A percentile compares a stretch with the other conserved stretches of the same genome.
Evolutionary conservation across 306 rosid species (phyloP).

Genomic region (Prunus armeniaca): DNA sequence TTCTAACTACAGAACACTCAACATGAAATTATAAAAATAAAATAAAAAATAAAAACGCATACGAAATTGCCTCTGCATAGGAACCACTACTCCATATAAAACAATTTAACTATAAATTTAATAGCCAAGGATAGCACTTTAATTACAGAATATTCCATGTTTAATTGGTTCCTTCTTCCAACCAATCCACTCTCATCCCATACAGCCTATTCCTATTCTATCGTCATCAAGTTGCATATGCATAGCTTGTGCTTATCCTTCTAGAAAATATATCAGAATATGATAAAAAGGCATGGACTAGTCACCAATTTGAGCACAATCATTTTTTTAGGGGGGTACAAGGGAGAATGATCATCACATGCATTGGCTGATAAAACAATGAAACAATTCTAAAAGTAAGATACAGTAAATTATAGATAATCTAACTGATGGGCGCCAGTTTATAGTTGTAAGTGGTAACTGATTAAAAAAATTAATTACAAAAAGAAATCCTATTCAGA

Average conservation of each 20-base stretch:
- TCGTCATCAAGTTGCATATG: not conserved
- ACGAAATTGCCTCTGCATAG: not conserved
- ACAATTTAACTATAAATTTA: not conserved
- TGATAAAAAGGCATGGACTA: not conserved
- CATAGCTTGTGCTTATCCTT: no score
- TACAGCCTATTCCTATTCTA: not conserved
- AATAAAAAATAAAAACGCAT: not conserved
- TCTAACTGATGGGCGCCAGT: not conserved
- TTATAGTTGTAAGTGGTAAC: not conserved
- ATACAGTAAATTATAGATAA: not conserved
- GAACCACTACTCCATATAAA: not conserved
- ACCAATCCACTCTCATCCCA: not conserved
- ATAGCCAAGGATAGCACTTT: not conserved
- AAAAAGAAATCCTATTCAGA: not conserved
- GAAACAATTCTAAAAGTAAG: not conserved
- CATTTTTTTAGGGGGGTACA: not conserved
- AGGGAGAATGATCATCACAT: not conserved
- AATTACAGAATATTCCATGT: not conserved
- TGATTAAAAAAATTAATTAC: not conserved
- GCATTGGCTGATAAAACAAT: not conserved
- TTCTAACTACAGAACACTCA: not conserved
- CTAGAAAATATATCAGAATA: not conserved
- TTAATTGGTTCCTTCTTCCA: not conserved
- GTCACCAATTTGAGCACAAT: not conserved
- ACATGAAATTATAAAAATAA: no score